Conservation (phyloP, 192 early-diverging fungal genomes). For the Funneliformis mosseae region DNA sequence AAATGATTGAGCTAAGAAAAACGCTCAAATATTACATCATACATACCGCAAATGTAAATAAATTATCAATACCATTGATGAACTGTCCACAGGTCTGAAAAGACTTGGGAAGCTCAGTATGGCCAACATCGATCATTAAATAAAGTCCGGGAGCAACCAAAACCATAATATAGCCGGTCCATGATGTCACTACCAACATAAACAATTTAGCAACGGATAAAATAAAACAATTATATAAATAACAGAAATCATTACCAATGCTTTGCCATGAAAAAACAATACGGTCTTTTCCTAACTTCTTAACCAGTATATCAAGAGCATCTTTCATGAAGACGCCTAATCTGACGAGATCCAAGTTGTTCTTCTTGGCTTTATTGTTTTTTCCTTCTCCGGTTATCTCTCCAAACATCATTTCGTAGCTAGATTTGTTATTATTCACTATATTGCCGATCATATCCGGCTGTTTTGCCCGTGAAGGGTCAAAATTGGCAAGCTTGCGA, state of each 20-base stretch:
- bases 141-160: constrained; percentile 6
- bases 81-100: constrained; percentile 31
- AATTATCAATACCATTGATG: constrained; percentile 24
- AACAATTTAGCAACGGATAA: not conserved
- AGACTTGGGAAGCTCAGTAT: constrained; percentile 23
- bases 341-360: constrained; percentile 20
- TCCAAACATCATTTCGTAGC: constrained; percentile 31
- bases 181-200: constrained; percentile 1
- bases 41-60: constrained; percentile 12
- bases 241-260: too few relatives aligned
- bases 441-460: constrained; percentile 32
- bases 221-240: too few relatives aligned
- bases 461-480: constrained; percentile 29
- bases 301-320: constrained; percentile 1
- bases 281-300: not conserved
- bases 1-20: not conserved
- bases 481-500: constrained; percentile 28
- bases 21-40: not conserved
- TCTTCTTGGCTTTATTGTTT: constrained; percentile 27
- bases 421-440: constrained; percentile 27
- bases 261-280: constrained; percentile 11
- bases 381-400: constrained; percentile 18
- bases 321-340: constrained; percentile 35
- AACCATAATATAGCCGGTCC: constrained; percentile 25
- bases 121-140: constrained; percentile 14